phyloP scores from a whole-genome alignment of 1,139 yeast species.

The Yamadazyma mexicana region DNA sequence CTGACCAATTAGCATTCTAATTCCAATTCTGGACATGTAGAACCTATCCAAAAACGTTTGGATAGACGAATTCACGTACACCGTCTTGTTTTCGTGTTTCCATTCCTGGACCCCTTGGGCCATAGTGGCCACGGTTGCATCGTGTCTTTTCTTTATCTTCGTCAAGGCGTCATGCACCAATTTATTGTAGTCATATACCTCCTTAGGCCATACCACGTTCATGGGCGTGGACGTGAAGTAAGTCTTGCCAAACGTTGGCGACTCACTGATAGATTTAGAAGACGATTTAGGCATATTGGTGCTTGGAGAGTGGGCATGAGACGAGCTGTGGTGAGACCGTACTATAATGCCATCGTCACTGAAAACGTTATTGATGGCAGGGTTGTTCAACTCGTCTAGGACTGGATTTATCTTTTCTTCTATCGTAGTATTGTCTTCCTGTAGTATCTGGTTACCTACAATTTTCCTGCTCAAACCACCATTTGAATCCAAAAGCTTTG shows the following conservation, averaged over 20 bases:
- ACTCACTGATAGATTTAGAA: conserved; percentile 19
- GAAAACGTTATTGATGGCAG: conserved; percentile 44
- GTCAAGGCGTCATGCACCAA: conserved; percentile 64
- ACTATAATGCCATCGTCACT: conserved; percentile 58
- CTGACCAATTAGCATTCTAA: conserved; percentile 86
- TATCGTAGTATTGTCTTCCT: conserved; percentile 17
- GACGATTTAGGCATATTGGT: conserved; percentile 6
- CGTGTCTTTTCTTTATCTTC: conserved; percentile 79
- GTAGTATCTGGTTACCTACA: conserved; percentile 14
- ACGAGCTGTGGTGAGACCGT: conserved; percentile 19
- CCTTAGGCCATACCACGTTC: conserved; percentile 66
- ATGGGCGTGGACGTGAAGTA: conserved; percentile 62
- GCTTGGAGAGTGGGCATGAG: neutral
- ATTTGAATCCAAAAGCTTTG: conserved; percentile 31
- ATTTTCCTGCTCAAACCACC: conserved; percentile 11
- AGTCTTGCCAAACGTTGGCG: conserved; percentile 51
- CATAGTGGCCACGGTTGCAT: conserved; percentile 90
- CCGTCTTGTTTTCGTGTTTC: conserved; percentile 58
- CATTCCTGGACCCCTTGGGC: conserved; percentile 93
- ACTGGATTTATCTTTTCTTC: conserved; percentile 31
- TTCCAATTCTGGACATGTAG: conserved; percentile 85
- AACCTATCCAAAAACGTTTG: conserved; percentile 80
- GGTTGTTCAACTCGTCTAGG: conserved; percentile 31
- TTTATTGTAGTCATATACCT: conserved; percentile 71
- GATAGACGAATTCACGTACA: conserved; percentile 58